Evolutionary conservation across 2,329 filamentous ascomycete species (phyloP), one percentile per base, ranked within the genome.

Genomic region (Ophiostoma australiae): DNA sequence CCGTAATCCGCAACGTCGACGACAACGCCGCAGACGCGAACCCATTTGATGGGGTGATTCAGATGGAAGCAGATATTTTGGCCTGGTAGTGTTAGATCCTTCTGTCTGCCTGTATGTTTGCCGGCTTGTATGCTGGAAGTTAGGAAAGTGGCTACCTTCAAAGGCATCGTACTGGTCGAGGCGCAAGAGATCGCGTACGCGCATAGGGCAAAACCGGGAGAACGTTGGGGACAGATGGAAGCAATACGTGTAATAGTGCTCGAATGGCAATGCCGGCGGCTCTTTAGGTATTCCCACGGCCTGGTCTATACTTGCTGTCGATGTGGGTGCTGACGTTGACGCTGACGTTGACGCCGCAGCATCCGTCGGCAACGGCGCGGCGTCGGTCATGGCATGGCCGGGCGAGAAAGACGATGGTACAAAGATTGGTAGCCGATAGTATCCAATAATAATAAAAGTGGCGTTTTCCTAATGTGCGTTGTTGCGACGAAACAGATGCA

Each of bases 11-110:
- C 84, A 48, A 88, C 80, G 15, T 85, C 86, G 70, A 93, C 88
- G 31, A 94, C 84, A 10, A 93, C 79, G 39, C 92, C 92, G 8
- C 88, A 85, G 41, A 94, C 79, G 73, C 89, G 88, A 70, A 91
- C 86, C 86, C 89, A 94, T 84, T 88, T 87, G 75, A 94, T 87
- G 0, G 91, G 91, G 74, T 94, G 88, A 78, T 93, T 94, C 68
- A 84, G 79, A 80, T 89, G 84, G 79, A 93, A 93, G 77, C 84
- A 89, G 44, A 89, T 81, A 73, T 84, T 81, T 76, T 87, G 84
- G 68, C 83, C 85, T 82, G 70, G 1, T 17, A 6, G 23, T 35
- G 35, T 55, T 70, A 70, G 52, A 2, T 48, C 15, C 39, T 41
- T 41, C 39, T 15, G 37, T 10, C 37, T 39, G 37, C 4, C 39